Conservation (phyloP, 2,329 filamentous ascomycete genomes). For the Penicillium sp. region DNA sequence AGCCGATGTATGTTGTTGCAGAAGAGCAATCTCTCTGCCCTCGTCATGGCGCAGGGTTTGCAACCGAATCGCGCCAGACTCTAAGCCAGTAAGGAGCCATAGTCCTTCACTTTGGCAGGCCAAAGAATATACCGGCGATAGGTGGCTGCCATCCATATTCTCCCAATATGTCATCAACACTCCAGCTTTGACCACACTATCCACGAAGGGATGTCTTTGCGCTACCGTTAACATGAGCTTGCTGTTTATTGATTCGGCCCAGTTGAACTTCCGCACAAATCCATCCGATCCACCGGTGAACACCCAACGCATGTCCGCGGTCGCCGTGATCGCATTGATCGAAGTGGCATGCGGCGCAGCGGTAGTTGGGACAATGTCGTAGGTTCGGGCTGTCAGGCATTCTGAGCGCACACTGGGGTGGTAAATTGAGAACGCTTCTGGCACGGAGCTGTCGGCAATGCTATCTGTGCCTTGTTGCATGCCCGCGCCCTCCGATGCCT, state of each 20-base stretch:
- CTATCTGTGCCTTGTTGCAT: constrained; percentile 48
- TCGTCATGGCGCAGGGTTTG: constrained; percentile 93
- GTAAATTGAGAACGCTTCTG: constrained; percentile 41
- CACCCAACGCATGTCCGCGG: constrained; percentile 90
- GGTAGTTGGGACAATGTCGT: constrained; percentile 96
- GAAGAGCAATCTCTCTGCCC: constrained; percentile 77
- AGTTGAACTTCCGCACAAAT: constrained; percentile 96
- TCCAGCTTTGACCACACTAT: constrained; percentile 92
- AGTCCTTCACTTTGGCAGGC: constrained; percentile 85
- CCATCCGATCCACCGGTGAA: constrained; percentile 92
- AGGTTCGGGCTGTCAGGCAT: constrained; percentile 71
- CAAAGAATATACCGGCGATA: constrained; percentile 92
- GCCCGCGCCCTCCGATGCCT: constrained; percentile 38
- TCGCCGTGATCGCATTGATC: constrained; percentile 87
- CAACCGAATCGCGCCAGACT: constrained; percentile 87
- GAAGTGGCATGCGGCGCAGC: constrained; percentile 93
- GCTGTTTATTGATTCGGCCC: constrained; percentile 88
- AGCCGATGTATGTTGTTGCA: constrained; percentile 82
- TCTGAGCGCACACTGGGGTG: constrained; percentile 69
- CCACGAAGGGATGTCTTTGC: constrained; percentile 93
- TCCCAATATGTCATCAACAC: constrained; percentile 97
- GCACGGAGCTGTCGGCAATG: constrained; percentile 30
- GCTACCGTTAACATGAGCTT: constrained; percentile 91
- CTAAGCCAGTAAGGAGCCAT: constrained; percentile 86
- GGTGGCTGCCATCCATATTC: constrained; percentile 71